These are phyloP conservation scores for Pseudoperonospora humuli DNA, from an alignment of 352 stramenopile species.

Conservation along the genomic window DNA sequence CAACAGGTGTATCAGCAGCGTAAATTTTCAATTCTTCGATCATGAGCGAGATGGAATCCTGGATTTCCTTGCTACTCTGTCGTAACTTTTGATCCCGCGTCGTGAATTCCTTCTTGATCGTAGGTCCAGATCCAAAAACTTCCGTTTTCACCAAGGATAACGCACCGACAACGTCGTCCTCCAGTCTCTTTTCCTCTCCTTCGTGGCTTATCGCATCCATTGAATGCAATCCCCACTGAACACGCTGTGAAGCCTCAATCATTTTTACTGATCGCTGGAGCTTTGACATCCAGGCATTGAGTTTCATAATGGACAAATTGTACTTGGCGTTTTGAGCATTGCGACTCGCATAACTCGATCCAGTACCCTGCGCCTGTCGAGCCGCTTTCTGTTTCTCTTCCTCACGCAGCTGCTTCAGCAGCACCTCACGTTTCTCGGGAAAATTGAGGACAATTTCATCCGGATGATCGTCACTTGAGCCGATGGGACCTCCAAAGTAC, in stretches of 20 bases:
- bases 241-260: conserved; percentile 63
- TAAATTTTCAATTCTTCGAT: conserved; percentile 70
- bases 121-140: conserved; percentile 48
- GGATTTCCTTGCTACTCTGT: conserved; percentile 43
- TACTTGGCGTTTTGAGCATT: conserved; percentile 65
- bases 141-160: conserved; percentile 35
- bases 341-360: conserved; percentile 35
- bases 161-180: conserved; percentile 5
- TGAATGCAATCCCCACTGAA: conserved; percentile 44
- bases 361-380: conserved; percentile 3
- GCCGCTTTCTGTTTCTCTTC: conserved; percentile 51
- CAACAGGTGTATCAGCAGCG: conserved; percentile 31
- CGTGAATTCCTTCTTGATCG: conserved; percentile 71
- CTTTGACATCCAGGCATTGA: conserved; percentile 64
- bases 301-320: conserved; percentile 68
- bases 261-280: conserved; percentile 70
- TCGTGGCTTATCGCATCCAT: conserved; percentile 15
- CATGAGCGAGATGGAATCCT: conserved; percentile 50
- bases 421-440: conserved; percentile 47
- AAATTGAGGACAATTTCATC: conserved; percentile 71
- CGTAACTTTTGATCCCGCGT: conserved; percentile 64
- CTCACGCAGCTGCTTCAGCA: conserved; percentile 54
- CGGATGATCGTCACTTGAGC: conserved; percentile 28
- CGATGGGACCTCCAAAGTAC: conserved; percentile 54
- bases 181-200: conserved; percentile 21